Conservation (phyloP, 2,329 filamentous ascomycete species). For the Venturia nashicola region DNA sequence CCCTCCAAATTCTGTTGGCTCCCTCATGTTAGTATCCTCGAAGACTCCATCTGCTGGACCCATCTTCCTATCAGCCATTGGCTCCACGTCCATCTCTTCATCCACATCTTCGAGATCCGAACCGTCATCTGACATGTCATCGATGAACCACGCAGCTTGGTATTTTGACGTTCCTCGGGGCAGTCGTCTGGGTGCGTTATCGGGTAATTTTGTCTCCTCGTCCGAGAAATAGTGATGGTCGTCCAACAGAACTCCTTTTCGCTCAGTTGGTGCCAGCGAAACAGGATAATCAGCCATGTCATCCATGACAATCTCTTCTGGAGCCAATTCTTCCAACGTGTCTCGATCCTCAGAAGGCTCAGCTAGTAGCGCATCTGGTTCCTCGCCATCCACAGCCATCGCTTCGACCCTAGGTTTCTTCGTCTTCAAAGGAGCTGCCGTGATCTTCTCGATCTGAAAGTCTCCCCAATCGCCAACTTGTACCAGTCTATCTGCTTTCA, state of each 20-base stretch:
- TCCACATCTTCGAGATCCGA: slow-evolving; percentile 57
- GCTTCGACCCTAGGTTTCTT: slow-evolving; percentile 47
- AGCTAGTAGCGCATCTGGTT: slow-evolving; percentile 47
- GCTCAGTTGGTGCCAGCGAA: slow-evolving; percentile 32
- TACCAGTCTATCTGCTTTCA: slow-evolving; percentile 82
- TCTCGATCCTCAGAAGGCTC: slow-evolving; percentile 69
- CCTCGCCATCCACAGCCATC: slow-evolving; percentile 55
- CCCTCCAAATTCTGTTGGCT: slow-evolving; percentile 47
- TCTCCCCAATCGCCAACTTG: slow-evolving; percentile 91
- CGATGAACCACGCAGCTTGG: slow-evolving; percentile 87
- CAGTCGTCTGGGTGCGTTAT: slow-evolving; percentile 51
- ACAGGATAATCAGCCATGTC: slow-evolving; percentile 43
- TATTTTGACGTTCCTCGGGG: slow-evolving; percentile 89
- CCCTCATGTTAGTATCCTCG: slow-evolving; percentile 35
- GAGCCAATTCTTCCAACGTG: slow-evolving; percentile 69
- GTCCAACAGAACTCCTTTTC: slow-evolving; percentile 82
- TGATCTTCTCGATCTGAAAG: slow-evolving; percentile 84
- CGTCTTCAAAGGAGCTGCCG: slow-evolving; percentile 55
- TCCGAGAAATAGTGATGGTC: slow-evolving; percentile 98
- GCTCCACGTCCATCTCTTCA: slow-evolving; percentile 37
- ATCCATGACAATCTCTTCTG: slow-evolving; percentile 71
- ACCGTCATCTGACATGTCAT: slow-evolving; percentile 68
- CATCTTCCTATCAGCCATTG: slow-evolving; percentile 29
- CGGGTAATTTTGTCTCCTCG: slow-evolving; percentile 52
- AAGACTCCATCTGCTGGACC: slow-evolving; percentile 68